These are phyloP conservation scores for Laetiporus sulphureus DNA, from an alignment of 1,284 basidiomycete genomes.

Conservation along the genomic window DNA sequence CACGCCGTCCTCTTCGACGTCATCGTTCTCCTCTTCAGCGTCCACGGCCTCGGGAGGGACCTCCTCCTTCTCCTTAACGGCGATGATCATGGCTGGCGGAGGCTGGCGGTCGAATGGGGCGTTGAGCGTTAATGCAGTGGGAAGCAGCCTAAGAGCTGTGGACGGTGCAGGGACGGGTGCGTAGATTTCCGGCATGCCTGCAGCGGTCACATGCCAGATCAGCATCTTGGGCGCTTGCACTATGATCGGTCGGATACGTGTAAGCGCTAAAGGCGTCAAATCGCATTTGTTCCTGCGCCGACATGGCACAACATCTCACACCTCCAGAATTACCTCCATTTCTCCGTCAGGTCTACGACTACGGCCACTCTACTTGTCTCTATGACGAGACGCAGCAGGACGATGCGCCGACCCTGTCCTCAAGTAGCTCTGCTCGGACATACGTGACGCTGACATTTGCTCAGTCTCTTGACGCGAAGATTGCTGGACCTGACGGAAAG, in stretches of 20 bases:
- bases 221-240: too few relatives aligned
- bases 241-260: too few relatives aligned
- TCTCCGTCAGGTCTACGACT: too few relatives aligned
- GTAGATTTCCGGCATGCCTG: neutral
- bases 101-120: neutral
- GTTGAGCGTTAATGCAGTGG: neutral
- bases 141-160: too few relatives aligned
- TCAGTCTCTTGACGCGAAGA: conserved; percentile 91
- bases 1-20: conserved; percentile 23
- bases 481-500: conserved; percentile 69
- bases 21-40: conserved; percentile 25
- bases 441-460: conserved; percentile 89
- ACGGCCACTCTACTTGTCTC: conserved; percentile 17
- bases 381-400: conserved; percentile 7
- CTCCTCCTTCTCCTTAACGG: conserved; percentile 17
- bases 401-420: conserved; percentile 10
- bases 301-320: too few relatives aligned
- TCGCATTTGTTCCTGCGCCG: too few relatives aligned
- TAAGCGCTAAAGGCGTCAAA: too few relatives aligned
- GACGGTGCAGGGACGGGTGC: neutral
- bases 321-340: too few relatives aligned
- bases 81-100: conserved; percentile 1
- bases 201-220: conserved; percentile 1
- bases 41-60: conserved; percentile 16
- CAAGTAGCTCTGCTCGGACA: conserved; percentile 30